These are phyloP conservation scores for Metschnikowia cerradonensis DNA, from an alignment of 805 yeast genomes.

Conservation along the genomic window DNA sequence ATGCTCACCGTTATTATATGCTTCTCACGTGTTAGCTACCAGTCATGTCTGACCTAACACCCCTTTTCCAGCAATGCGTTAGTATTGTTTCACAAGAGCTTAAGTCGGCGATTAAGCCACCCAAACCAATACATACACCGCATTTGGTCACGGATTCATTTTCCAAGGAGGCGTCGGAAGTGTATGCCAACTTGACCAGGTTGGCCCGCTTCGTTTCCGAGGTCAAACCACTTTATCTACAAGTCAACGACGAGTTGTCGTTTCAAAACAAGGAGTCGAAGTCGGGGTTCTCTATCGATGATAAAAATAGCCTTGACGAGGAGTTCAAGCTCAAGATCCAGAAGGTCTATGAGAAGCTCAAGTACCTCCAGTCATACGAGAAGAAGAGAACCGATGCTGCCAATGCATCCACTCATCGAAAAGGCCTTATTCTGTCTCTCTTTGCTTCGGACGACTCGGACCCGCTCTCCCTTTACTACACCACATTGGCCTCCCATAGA, in stretches of 20 bases:
- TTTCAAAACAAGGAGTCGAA: conserved; percentile 1
- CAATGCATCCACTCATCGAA: conserved; percentile 11
- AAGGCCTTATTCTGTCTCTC: conserved; percentile 18
- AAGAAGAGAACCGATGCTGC: conserved; percentile 32
- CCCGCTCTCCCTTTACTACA: conserved; percentile 25
- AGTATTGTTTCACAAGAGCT: conserved; percentile 38
- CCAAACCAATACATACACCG: conserved; percentile 3
- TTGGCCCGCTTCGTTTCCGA: conserved; percentile 31
- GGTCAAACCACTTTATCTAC: conserved; percentile 33
- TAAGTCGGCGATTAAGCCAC: conserved; percentile 4
- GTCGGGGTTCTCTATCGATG: conserved; percentile 36
- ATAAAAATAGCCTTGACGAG: conserved; percentile 54
- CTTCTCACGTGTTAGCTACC: background rate
- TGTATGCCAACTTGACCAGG: conserved; percentile 29
- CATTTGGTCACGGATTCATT: conserved; percentile 35
- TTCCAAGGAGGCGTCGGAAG: conserved; percentile 34
- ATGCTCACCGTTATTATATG: background rate
- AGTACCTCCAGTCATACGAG: conserved; percentile 50
- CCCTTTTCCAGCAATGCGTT: conserved; percentile 46
- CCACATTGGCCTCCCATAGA: conserved; percentile 42
- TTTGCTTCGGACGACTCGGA: conserved; percentile 34
- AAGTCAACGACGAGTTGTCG: conserved; percentile 19
- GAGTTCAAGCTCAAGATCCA: conserved; percentile 51
- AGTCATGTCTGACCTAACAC: conserved; percentile 46
- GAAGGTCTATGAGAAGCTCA: conserved; percentile 48